phyloP scores from a whole-genome alignment of 2,329 filamentous ascomycete genomes.

The Trichoderma sp. region DNA sequence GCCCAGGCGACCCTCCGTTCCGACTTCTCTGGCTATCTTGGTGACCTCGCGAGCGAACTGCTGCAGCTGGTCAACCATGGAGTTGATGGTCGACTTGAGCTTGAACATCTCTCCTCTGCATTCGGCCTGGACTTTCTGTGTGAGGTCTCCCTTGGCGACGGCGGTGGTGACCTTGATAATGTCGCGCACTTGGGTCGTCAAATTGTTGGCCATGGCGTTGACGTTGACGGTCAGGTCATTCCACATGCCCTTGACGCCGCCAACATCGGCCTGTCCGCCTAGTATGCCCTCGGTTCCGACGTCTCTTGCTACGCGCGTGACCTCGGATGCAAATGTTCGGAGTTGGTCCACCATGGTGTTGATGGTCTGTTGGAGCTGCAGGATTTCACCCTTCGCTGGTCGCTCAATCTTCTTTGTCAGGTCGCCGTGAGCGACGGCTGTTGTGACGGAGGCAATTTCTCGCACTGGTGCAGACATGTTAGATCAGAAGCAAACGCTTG shows the following conservation, averaged over 20 bases:
- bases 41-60: constrained; percentile 97
- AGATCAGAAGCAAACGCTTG: constrained; percentile 6
- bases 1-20: constrained; percentile 90
- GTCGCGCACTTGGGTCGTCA: constrained; percentile 88
- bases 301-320: constrained; percentile 79
- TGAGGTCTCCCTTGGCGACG: constrained; percentile 82
- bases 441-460: constrained; percentile 83
- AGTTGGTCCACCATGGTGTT: constrained; percentile 90
- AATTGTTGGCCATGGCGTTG: constrained; percentile 85
- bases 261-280: constrained; percentile 79
- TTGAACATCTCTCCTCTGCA: constrained; percentile 89
- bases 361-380: constrained; percentile 82
- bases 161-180: constrained; percentile 82
- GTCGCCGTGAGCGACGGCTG: constrained; percentile 80
- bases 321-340: constrained; percentile 80
- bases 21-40: constrained; percentile 93
- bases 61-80: constrained; percentile 97
- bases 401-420: constrained; percentile 82
- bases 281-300: constrained; percentile 83
- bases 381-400: constrained; percentile 77
- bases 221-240: constrained; percentile 84
- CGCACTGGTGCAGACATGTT: constrained; percentile 56
- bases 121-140: constrained; percentile 92
- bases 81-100: constrained; percentile 98
- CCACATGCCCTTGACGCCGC: constrained; percentile 86